Percentiles rank a stretch among this genome's conserved stretches.
phyloP scores from a whole-genome alignment of 305 asterid species.

The Solanum hybrid region DNA sequence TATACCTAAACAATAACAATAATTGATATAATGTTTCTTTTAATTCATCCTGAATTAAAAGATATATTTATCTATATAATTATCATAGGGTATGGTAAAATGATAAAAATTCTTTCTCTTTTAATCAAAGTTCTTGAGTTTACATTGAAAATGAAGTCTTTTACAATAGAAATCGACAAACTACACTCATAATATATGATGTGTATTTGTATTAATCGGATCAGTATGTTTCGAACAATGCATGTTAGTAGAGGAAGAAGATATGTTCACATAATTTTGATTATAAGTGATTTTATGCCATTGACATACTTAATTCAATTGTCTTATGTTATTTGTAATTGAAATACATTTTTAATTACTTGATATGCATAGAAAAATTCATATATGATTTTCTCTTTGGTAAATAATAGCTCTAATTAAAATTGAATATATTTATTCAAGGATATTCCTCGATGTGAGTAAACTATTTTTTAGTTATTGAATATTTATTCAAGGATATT shows the following conservation, averaged over 20 bases:
- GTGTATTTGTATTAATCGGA: background rate
- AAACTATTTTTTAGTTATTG: background rate
- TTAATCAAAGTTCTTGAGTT: background rate
- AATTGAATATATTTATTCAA: background rate
- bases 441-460: background rate
- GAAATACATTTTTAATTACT: background rate
- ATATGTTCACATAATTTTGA: background rate
- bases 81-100: background rate
- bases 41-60: background rate
- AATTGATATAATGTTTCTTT: background rate
- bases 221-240: background rate
- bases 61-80: background rate
- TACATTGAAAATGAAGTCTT: background rate
- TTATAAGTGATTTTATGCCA: background rate
- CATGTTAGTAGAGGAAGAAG: background rate
- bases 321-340: background rate
- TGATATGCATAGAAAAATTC: background rate
- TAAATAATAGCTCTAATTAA: background rate
- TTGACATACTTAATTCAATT: background rate
- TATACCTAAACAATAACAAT: background rate
- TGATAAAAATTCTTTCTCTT: background rate
- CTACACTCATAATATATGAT: fast-evolving
- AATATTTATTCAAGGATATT: background rate
- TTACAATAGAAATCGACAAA: background rate
- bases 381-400: background rate